Base-by-base conservation (phyloP, 2,329 filamentous ascomycete genomes). In the Aphanocladium album region DNA sequence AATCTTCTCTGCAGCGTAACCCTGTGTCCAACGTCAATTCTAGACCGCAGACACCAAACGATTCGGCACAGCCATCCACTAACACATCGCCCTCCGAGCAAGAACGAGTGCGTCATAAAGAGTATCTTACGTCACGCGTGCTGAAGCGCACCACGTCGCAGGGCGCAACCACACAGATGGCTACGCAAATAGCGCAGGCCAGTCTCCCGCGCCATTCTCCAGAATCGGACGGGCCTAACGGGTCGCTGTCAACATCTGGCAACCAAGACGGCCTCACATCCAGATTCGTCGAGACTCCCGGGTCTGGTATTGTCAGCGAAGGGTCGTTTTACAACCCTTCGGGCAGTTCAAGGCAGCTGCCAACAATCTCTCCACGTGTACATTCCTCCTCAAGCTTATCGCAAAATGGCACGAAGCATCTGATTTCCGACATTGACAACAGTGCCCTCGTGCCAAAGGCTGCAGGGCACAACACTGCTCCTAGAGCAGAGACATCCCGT, bases 51-150 rank as follows among this genome's bases (percentile, higher is more conserved):
- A 75, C 73, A 7, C 72, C 74, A 52, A 69, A 57, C 64, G 70
- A 71, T 37, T 64, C 64, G 50, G 47, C 60, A 12, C 62, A 52
- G 47, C 53, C 61, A 12, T 59, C 62, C n/a, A 60, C 62, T 46
- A 60, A 57, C 58, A 55, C 37, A 64, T 67, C 66, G 57, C 72
- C 68, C 21, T 72, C 75, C 25, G 74, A 77, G 43, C 76, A 74
- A 60, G 73, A 79, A 61, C 77, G 75, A 33, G 68, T 73, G 16
- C 77, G 79, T 39, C 86, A 87, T 67, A 87, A 85, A 62, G 83
- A 86, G 66, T 84, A 87, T 63, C 81, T 90, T 56, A 90, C 88
- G 7, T 86, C 87, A 33, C 81, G 86, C 62, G 73, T 90, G 41
- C 78, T 91, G 2, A 83, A 88, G 68, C 82, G 88, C 65, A 84